Evolutionary conservation across 129 eudicot genomes (phyloP).

Genomic region (Centaurea solstitialis): DNA sequence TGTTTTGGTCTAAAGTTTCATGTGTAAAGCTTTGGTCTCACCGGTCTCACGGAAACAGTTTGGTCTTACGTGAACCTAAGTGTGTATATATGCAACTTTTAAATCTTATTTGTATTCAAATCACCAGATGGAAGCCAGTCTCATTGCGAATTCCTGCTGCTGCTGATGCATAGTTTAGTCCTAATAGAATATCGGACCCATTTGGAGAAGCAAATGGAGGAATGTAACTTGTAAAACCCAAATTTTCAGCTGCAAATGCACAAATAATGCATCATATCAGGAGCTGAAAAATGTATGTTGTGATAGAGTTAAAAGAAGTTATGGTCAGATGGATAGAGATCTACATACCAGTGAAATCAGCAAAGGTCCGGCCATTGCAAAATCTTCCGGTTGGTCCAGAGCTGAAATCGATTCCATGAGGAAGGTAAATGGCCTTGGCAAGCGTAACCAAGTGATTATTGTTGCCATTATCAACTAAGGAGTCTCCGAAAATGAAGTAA

Average conservation of each 20-base stretch:
- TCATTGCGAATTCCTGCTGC: constrained; percentile 47
- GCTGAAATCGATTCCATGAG: constrained; percentile 40
- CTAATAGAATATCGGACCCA: constrained; percentile 32
- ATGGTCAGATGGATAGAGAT: constrained; percentile 1
- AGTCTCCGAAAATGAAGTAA: constrained; percentile 45
- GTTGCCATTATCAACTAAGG: constrained; percentile 37
- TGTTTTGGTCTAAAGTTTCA: no score
- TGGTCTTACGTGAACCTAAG: no score
- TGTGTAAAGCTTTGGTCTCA: no score
- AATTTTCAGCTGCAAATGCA: constrained; percentile 40
- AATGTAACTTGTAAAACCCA: constrained; percentile 38
- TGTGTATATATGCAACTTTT: no score
- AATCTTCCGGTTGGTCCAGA: constrained; percentile 46
- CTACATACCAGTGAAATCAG: constrained; percentile 28
- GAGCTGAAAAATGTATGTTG: not conserved
- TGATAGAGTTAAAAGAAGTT: not conserved
- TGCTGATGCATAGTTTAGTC: constrained; percentile 47
- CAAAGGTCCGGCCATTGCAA: constrained; percentile 37
- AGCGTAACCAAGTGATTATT: constrained; percentile 36
- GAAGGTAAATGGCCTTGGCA: constrained; percentile 41
- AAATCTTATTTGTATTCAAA: not conserved
- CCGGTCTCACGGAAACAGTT: no score
- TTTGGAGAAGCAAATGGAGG: constrained; percentile 36
- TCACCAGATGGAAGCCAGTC: constrained; percentile 43
- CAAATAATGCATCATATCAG: not conserved